phyloP scores from a whole-genome alignment of 1,284 basidiomycete species.

The Neonothopanus nambi region DNA sequence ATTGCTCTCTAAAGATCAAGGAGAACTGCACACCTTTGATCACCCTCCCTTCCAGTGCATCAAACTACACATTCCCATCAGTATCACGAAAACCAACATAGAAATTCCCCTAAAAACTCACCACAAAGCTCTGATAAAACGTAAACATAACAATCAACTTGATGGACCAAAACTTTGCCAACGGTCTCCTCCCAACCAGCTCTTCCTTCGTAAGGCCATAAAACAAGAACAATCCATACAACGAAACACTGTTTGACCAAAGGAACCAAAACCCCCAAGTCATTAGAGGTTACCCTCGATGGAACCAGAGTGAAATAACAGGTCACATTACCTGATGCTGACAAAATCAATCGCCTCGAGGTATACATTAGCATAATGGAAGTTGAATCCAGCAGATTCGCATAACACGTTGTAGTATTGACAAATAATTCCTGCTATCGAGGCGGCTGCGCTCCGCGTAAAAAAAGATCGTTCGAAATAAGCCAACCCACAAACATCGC shows the following conservation, averaged over 20 bases:
- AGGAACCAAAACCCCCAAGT: no score
- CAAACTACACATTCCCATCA: constrained; percentile 44
- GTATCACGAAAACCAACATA: neutral
- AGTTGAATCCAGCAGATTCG: constrained; percentile 55
- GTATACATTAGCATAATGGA: constrained; percentile 71
- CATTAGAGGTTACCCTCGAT: no score
- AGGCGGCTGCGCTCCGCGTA: constrained; percentile 48
- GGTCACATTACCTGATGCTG: constrained; percentile 67
- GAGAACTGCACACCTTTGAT: constrained; percentile 51
- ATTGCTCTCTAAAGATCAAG: neutral
- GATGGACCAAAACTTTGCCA: constrained; percentile 82
- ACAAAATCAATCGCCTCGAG: constrained; percentile 71
- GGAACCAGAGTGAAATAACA: no score
- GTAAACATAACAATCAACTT: constrained; percentile 88
- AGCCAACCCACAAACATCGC: no score
- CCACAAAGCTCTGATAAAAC: constrained; percentile 76
- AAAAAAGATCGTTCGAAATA: constrained; percentile 7
- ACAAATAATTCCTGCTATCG: constrained; percentile 77
- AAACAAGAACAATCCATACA: constrained; percentile 81
- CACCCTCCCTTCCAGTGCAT: constrained; percentile 55
- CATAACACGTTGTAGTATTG: constrained; percentile 70
- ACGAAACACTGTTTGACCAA: constrained; percentile 72
- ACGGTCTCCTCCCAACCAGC: constrained; percentile 69
- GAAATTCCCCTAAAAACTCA: constrained; percentile 35
- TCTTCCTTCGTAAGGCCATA: constrained; percentile 81